These are phyloP conservation scores for Elaphomyces granulatus DNA, from an alignment of 495 filamentous ascomycete genomes.

Conservation along the genomic window DNA sequence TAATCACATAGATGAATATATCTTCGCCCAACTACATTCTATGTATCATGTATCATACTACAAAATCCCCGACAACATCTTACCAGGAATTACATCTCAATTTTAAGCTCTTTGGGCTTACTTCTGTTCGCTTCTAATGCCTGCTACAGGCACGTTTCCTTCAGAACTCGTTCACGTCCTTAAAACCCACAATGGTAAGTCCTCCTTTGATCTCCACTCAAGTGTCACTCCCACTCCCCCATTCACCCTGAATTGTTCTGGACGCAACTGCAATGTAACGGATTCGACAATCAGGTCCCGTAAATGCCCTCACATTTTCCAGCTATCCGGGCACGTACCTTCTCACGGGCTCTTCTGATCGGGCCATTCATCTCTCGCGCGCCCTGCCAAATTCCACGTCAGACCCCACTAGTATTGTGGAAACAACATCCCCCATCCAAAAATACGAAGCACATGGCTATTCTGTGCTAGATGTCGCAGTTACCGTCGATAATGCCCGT, in stretches of 20 bases:
- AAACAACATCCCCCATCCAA: conserved; percentile 51
- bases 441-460: conserved; percentile 83
- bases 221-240: background rate
- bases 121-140: conserved; percentile 15
- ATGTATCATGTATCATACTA: no score
- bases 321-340: conserved; percentile 36
- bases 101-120: background rate
- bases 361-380: conserved; percentile 70
- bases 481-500: conserved; percentile 60
- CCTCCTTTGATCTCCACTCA: background rate
- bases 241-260: conserved; percentile 1
- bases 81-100: conserved; percentile 1
- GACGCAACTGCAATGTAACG: no score
- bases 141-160: conserved; percentile 19
- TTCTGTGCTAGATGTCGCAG: conserved; percentile 66
- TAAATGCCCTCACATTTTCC: conserved; percentile 30
- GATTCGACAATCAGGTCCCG: conserved; percentile 15
- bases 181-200: conserved; percentile 34
- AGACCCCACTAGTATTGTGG: conserved; percentile 18
- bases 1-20: no score
- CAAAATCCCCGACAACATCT: no score
- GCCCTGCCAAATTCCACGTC: conserved; percentile 31
- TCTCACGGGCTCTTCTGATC: conserved; percentile 77
- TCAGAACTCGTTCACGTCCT: conserved; percentile 25
- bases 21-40: no score